Evolutionary conservation across 108 stramenopile species (phyloP).

Genomic region (Fistulifera solaris): DNA sequence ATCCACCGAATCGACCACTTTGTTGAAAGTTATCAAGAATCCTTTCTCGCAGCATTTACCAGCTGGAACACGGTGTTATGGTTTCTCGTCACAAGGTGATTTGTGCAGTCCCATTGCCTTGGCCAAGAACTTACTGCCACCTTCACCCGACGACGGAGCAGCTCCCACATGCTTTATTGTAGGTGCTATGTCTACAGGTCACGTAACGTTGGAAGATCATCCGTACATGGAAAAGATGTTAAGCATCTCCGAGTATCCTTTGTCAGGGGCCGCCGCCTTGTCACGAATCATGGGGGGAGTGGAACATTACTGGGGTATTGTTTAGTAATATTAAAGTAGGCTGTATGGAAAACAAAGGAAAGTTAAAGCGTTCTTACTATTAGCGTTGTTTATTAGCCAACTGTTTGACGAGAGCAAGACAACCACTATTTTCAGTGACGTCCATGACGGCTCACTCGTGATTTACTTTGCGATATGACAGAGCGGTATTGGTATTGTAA

Average conservation of each 20-base stretch:
- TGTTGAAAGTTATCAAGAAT: slow-evolving; percentile 97
- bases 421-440: no score
- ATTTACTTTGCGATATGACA: no score
- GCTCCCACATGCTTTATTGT: slow-evolving; percentile 86
- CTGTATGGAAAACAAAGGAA: no score
- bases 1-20: slow-evolving; percentile 74
- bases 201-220: slow-evolving; percentile 87
- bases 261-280: slow-evolving; percentile 90
- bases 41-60: slow-evolving; percentile 94
- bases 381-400: no score
- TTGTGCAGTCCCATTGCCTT: slow-evolving; percentile 80
- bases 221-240: slow-evolving; percentile 95
- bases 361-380: no score
- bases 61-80: slow-evolving; percentile 84
- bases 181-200: slow-evolving; percentile 94
- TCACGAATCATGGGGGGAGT: slow-evolving; percentile 84
- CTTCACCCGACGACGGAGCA: slow-evolving; percentile 21
- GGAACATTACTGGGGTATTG: slow-evolving; percentile 94
- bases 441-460: no score
- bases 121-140: slow-evolving; percentile 67
- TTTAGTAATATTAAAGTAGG: slow-evolving; percentile 29
- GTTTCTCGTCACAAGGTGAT: slow-evolving; percentile 71
- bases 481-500: no score
- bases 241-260: slow-evolving; percentile 89
- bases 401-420: no score